Evolutionary conservation across 176 grass and related monocot genomes (phyloP).

Genomic region (Neostapfia colusana): DNA sequence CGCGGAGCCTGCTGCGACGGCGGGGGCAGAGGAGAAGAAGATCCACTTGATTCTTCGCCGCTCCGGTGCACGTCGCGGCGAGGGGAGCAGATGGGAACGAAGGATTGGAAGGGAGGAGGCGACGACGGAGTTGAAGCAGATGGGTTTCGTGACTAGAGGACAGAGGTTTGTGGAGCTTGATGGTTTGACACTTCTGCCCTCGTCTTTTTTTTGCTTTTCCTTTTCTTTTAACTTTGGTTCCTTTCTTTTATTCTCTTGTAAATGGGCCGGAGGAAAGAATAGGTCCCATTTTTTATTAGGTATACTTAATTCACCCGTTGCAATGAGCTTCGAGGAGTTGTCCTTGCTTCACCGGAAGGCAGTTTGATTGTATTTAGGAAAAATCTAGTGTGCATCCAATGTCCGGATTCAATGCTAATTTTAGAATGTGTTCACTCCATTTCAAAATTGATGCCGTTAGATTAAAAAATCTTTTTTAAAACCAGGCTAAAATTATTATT

Average conservation of each 20-base stretch:
- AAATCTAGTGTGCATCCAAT: no score
- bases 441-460: no score
- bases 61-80: not conserved
- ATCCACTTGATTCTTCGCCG: not conserved
- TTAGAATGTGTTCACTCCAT: no score
- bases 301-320: no score
- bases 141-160: not conserved
- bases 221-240: not conserved
- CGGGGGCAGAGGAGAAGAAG: not conserved
- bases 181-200: conserved; percentile 3
- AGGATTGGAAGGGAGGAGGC: not conserved
- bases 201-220: not conserved
- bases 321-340: no score
- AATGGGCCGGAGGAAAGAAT: not conserved
- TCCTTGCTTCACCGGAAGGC: no score
- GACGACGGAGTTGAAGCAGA: conserved; percentile 22
- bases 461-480: no score
- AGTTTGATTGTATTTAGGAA: no score
- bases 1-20: not conserved
- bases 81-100: not conserved
- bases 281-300: no score
- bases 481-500: no score
- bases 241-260: not conserved
- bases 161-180: conserved; percentile 8
- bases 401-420: no score